phyloP scores from a whole-genome alignment of 371 early-diverging fungal species.

The Mucor saturninus region DNA sequence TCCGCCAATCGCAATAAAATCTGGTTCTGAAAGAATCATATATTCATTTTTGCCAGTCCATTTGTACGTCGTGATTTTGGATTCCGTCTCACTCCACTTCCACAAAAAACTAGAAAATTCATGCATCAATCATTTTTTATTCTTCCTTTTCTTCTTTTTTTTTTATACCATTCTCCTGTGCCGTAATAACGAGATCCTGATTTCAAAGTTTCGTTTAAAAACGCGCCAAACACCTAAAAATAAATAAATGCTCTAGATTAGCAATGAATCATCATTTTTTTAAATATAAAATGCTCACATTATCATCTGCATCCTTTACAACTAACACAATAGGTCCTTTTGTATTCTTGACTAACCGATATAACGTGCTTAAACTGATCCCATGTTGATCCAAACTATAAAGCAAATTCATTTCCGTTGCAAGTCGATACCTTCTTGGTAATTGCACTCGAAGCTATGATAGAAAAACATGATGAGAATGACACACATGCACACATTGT shows the following conservation, averaged over 20 bases:
- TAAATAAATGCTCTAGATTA: neutral
- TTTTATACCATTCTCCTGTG: conserved; percentile 85
- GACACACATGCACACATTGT: neutral
- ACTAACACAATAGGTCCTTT: conserved; percentile 75
- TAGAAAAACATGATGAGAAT: neutral
- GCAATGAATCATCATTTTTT: too few relatives aligned
- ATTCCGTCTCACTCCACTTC: conserved; percentile 32
- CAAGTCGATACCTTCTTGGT: conserved; percentile 66
- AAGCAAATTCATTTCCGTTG: conserved; percentile 74
- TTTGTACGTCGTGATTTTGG: conserved; percentile 63
- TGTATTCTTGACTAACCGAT: conserved; percentile 53
- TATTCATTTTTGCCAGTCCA: conserved; percentile 93
- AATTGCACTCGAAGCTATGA: conserved; percentile 47
- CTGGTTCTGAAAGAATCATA: conserved; percentile 79
- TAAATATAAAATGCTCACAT: conserved; percentile 32
- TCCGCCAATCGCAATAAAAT: conserved; percentile 90
- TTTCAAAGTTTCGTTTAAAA: conserved; percentile 75
- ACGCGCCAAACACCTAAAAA: conserved; percentile 88
- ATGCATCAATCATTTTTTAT: neutral
- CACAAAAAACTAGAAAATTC: conserved; percentile 40
- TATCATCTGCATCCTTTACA: conserved; percentile 69
- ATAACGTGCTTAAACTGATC: conserved; percentile 83
- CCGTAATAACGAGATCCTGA: conserved; percentile 80
- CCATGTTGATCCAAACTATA: conserved; percentile 93
- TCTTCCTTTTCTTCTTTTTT: conserved; percentile 10